These are phyloP conservation scores for Chenopodium formosanum DNA, from an alignment of 148 eudicot species.

Conservation along the genomic window DNA sequence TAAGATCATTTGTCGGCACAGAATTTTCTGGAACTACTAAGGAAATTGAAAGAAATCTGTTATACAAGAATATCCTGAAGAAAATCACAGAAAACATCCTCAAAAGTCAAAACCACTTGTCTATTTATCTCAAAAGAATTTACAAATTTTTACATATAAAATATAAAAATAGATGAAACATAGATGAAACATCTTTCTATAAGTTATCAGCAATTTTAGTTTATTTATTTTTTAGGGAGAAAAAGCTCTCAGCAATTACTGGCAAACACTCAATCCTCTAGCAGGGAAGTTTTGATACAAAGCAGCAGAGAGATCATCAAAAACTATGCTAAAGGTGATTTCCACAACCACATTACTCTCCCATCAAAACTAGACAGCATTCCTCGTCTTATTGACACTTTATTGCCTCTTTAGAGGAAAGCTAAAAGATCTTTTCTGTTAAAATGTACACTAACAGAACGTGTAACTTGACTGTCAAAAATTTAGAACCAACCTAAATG, in stretches of 20 bases:
- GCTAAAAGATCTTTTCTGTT: not conserved
- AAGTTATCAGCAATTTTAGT: not conserved
- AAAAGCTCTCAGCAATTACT: not conserved
- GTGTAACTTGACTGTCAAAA: not conserved
- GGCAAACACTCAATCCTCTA: not conserved
- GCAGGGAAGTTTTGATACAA: not conserved
- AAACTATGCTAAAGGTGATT: not conserved
- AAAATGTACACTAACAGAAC: not conserved
- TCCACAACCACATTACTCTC: not conserved
- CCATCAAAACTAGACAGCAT: not conserved
- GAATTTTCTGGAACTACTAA: not conserved
- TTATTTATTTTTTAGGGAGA: no score
- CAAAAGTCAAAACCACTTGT: not conserved
- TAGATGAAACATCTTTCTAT: not conserved
- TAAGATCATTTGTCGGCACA: not conserved
- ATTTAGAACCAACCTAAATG: no score
- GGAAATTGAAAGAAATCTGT: not conserved
- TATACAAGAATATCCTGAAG: not conserved
- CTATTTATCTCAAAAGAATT: not conserved
- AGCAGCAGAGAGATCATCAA: not conserved
- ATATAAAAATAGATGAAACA: no score
- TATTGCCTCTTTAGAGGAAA: not conserved
- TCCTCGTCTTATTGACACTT: not conserved
- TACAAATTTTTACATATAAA: no score
- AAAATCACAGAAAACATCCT: not conserved